Conservation (phyloP, 768 basidiomycete species). For the Collybia sordida region DNA sequence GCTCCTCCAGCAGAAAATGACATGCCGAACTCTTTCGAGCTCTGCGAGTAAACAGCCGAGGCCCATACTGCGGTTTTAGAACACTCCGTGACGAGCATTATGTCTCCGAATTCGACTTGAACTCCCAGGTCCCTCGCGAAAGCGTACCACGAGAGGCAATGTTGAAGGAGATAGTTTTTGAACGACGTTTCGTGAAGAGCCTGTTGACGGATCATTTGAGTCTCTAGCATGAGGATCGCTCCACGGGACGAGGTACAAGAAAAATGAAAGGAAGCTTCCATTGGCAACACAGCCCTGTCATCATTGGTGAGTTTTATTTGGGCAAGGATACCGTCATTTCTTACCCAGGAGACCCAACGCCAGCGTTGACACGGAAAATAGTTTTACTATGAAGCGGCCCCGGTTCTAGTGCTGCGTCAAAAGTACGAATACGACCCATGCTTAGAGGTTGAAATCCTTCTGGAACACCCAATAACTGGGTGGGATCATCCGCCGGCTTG, state of each 20-base stretch:
- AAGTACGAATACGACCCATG: conserved; percentile 7
- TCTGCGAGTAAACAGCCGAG: neutral
- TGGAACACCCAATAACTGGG: conserved; percentile 9
- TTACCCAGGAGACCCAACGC: neutral
- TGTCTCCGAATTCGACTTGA: conserved; percentile 5
- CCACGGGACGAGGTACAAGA: conserved; percentile 3
- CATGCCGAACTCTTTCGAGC: neutral
- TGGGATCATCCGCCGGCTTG: conserved; percentile 4
- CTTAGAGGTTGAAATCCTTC: conserved; percentile 5
- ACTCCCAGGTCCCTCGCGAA: conserved; percentile 1
- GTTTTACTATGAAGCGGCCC: conserved; percentile 10
- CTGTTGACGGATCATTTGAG: conserved; percentile 2
- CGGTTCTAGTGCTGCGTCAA: conserved; percentile 7
- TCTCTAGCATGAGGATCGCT: conserved; percentile 1
- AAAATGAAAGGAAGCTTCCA: conserved; percentile 1
- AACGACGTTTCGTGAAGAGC: neutral
- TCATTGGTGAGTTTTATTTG: no score
- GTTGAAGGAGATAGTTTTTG: conserved; percentile 1
- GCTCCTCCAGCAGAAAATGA: neutral
- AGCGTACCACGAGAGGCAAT: conserved; percentile 3
- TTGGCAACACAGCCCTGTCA: neutral
- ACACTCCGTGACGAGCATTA: neutral
- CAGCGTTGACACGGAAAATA: conserved; percentile 1
- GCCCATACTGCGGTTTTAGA: conserved; percentile 1
- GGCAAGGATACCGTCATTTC: no score